Evolutionary conservation across 73 alveolate species (phyloP).

Genomic region (Stentor roeselii): DNA sequence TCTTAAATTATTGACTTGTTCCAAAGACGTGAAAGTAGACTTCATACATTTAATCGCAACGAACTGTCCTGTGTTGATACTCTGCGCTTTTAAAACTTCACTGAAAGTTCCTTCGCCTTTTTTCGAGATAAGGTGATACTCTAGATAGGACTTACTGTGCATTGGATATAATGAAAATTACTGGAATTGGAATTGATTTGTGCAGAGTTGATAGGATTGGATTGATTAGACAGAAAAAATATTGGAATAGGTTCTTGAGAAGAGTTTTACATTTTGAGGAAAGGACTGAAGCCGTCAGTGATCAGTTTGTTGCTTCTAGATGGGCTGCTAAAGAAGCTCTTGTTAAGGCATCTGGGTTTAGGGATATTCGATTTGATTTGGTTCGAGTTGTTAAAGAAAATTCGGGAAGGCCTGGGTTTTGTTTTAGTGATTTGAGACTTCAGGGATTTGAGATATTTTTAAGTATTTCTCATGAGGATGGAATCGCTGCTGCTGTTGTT

Average conservation of each 20-base stretch:
- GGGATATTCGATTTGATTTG: slow-evolving; percentile 37
- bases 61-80: slow-evolving; percentile 78
- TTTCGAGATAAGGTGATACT: slow-evolving; percentile 17
- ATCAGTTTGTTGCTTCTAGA: slow-evolving; percentile 50
- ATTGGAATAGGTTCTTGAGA: slow-evolving; percentile 17
- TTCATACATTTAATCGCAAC: slow-evolving; percentile 97
- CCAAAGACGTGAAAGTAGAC: slow-evolving; percentile 73
- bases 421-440: slow-evolving; percentile 29
- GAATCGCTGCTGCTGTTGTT: slow-evolving; percentile 55
- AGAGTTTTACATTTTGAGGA: slow-evolving; percentile 18
- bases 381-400: slow-evolving; percentile 35
- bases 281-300: slow-evolving; percentile 2
- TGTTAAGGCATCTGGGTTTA: slow-evolving; percentile 62
- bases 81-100: slow-evolving; percentile 95
- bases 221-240: not conserved
- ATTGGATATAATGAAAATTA: slow-evolving; percentile 27
- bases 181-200: slow-evolving; percentile 44
- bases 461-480: slow-evolving; percentile 54
- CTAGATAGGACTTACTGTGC: slow-evolving; percentile 32
- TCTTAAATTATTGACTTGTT: slow-evolving; percentile 88
- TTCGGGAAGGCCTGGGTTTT: slow-evolving; percentile 16
- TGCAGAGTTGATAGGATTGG: slow-evolving; percentile 28
- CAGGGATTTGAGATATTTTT: slow-evolving; percentile 37
- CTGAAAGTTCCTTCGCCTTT: slow-evolving; percentile 96
- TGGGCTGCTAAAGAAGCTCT: slow-evolving; percentile 78